phyloP scores from a whole-genome alignment of 495 filamentous ascomycete genomes.

The Talaromyces liani region DNA sequence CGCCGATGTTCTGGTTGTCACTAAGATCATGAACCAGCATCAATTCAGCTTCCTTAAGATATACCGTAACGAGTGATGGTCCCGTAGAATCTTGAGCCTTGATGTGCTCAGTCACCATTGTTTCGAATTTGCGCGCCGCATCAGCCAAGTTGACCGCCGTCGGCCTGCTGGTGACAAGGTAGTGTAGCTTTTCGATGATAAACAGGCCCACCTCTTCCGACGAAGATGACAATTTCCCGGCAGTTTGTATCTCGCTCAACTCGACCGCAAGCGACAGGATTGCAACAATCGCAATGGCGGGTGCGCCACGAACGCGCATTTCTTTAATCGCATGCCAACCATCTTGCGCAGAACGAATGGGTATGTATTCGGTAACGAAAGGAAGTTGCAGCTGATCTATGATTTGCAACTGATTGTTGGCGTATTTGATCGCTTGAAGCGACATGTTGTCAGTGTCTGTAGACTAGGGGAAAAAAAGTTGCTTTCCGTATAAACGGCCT shows the following conservation, averaged over 20 bases:
- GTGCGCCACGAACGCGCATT: conserved; percentile 91
- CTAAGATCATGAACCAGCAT: conserved; percentile 83
- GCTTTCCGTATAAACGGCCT: not conserved
- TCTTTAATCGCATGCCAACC: conserved; percentile 88
- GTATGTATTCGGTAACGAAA: conserved; percentile 74
- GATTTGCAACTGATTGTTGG: conserved; percentile 67
- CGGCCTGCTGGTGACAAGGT: conserved; percentile 77
- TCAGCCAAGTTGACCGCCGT: conserved; percentile 93
- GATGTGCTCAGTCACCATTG: conserved; percentile 34
- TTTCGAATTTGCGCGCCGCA: conserved; percentile 73
- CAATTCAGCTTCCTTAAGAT: conserved; percentile 69
- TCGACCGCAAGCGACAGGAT: conserved; percentile 74
- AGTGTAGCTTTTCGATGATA: conserved; percentile 68
- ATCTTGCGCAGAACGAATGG: conserved; percentile 66
- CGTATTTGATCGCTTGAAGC: conserved; percentile 85
- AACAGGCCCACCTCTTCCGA: conserved; percentile 55
- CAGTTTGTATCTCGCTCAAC: conserved; percentile 17
- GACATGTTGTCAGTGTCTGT: conserved; percentile 34
- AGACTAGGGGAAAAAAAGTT: not conserved
- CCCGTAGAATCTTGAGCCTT: conserved; percentile 29
- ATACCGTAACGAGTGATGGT: conserved; percentile 49
- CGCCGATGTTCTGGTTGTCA: conserved; percentile 81
- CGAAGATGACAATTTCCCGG: conserved; percentile 23
- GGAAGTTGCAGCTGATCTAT: conserved; percentile 87
- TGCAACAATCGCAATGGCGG: conserved; percentile 95